Evolutionary conservation across 805 yeast species (phyloP).

Genomic region (Torulaspora delbrueckii): DNA sequence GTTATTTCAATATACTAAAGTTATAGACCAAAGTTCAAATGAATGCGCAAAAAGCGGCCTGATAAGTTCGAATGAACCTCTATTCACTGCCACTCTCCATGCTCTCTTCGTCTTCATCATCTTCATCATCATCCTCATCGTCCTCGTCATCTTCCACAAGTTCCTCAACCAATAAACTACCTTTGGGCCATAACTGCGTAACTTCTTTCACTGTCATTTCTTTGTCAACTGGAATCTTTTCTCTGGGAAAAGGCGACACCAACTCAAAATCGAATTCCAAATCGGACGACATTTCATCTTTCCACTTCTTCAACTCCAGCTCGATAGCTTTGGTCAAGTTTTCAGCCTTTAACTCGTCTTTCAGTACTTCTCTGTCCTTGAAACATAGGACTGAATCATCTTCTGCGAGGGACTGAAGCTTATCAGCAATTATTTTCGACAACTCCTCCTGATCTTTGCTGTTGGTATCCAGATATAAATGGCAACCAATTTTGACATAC

Average conservation of each 20-base stretch:
- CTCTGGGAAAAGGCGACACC: conserved; percentile 60
- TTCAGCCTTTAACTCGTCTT: conserved; percentile 10
- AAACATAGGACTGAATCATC: conserved; percentile 23
- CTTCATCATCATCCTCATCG: conserved; percentile 30
- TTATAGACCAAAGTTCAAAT: background rate
- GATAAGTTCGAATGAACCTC: background rate
- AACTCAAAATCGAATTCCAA: conserved; percentile 47
- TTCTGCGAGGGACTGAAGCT: conserved; percentile 14
- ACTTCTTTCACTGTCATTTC: conserved; percentile 38
- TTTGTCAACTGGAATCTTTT: conserved; percentile 37
- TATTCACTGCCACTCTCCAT: conserved; percentile 1
- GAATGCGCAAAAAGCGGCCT: background rate
- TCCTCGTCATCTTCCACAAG: conserved; percentile 28
- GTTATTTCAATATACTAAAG: too few species aligned
- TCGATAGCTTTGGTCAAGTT: conserved; percentile 12
- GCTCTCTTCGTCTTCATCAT: conserved; percentile 11
- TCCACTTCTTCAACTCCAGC: conserved; percentile 16
- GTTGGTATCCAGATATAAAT: conserved; percentile 30
- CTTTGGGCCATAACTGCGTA: conserved; percentile 62
- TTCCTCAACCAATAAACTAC: conserved; percentile 54
- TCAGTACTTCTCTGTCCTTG: conserved; percentile 11
- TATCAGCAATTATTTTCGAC: conserved; percentile 48
- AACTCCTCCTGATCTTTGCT: conserved; percentile 74
- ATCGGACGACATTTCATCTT: conserved; percentile 1
- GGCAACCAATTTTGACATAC: conserved; percentile 26